Conservation (phyloP, 1,139 yeast species). For the Suhomyces atakaporum region DNA sequence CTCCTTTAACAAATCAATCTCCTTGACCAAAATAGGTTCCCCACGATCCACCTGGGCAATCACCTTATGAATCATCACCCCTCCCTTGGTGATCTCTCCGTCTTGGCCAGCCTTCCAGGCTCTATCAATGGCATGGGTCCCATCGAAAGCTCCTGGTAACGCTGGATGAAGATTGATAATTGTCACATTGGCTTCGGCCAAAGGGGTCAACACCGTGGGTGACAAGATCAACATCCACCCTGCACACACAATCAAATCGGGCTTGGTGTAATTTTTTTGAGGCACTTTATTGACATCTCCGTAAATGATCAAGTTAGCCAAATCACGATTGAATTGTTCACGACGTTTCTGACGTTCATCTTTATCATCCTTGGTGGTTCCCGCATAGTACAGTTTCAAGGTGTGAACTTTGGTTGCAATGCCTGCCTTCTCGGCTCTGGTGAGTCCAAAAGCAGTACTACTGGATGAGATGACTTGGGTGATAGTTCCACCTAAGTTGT, state of each 20-base stretch:
- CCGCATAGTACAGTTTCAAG: constrained; percentile 73
- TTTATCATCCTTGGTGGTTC: constrained; percentile 64
- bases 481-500: constrained; percentile 55
- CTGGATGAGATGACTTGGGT: constrained; percentile 83
- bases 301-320: constrained; percentile 65
- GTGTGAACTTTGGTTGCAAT: constrained; percentile 74
- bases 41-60: constrained; percentile 95
- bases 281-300: constrained; percentile 38
- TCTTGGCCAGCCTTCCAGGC: constrained; percentile 94
- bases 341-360: constrained; percentile 62
- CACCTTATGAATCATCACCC: constrained; percentile 95
- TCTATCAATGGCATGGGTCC: constrained; percentile 94
- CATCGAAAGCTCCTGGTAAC: constrained; percentile 94
- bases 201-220: constrained; percentile 67
- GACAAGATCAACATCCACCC: constrained; percentile 97
- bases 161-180: constrained; percentile 96
- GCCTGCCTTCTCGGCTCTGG: constrained; percentile 66
- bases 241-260: constrained; percentile 91
- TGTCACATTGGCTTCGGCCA: constrained; percentile 61
- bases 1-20: constrained; percentile 65
- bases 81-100: constrained; percentile 76
- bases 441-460: constrained; percentile 78
- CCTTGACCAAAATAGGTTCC: constrained; percentile 80
- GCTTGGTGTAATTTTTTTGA: constrained; percentile 43
- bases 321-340: constrained; percentile 70